phyloP scores from a whole-genome alignment of 345 rosid genomes.

The Gossypium turneri region DNA sequence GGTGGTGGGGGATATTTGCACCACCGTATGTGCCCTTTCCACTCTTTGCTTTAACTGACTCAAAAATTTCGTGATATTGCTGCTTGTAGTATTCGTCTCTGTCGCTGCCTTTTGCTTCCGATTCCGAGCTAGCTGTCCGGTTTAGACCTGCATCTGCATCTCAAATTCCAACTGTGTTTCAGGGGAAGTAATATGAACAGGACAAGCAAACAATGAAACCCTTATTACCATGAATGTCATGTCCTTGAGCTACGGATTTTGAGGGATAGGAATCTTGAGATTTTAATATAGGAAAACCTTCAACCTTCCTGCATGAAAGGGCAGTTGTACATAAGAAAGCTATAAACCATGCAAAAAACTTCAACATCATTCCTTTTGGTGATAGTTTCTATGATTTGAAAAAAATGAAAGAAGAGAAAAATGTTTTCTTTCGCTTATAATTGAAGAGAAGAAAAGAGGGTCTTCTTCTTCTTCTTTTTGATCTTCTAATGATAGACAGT shows the following conservation, averaged over 20 bases:
- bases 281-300: conserved; percentile 6
- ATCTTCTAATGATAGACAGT: no score
- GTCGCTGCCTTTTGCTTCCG: neutral
- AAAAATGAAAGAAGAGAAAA: neutral
- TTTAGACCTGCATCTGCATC: conserved; percentile 25
- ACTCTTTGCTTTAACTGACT: conserved; percentile 14
- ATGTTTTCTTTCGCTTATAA: neutral
- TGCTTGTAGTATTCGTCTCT: neutral
- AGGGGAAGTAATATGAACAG: neutral
- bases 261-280: conserved; percentile 15
- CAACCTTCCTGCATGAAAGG: conserved; percentile 12
- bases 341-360: conserved; percentile 20
- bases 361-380: conserved; percentile 15
- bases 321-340: conserved; percentile 20
- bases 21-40: conserved; percentile 38
- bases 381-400: neutral
- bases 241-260: conserved; percentile 1
- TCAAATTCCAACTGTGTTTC: neutral
- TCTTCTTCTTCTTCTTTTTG: no score
- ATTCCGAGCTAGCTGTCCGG: neutral
- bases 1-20: conserved; percentile 21
- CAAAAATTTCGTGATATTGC: neutral
- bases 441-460: neutral
- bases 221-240: conserved; percentile 28
- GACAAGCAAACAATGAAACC: neutral